A percentile compares a stretch with the other conserved stretches of the same genome.
Evolutionary conservation across 352 stramenopile species (phyloP).

Genomic region (Phytophthora constricta): DNA sequence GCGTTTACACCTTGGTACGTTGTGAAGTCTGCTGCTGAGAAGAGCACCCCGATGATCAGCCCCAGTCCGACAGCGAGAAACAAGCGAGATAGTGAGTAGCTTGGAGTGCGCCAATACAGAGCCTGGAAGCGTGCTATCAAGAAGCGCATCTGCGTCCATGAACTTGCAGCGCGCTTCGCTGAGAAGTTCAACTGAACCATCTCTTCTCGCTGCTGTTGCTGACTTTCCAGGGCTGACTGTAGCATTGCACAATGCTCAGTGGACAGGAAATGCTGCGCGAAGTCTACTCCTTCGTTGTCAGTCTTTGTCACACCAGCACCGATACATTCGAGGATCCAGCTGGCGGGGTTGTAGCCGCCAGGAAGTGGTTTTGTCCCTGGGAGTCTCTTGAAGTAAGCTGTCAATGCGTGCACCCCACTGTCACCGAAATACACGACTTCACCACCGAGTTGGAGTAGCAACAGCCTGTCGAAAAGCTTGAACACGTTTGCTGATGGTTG

Average conservation of each 20-base stretch:
- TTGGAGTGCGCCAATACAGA: constrained; percentile 83
- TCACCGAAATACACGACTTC: constrained; percentile 52
- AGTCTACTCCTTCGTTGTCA: constrained; percentile 40
- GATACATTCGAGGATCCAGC: constrained; percentile 89
- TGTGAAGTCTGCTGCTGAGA: constrained; percentile 26
- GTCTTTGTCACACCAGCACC: constrained; percentile 61
- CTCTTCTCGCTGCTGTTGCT: neutral
- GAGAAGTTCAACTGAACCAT: constrained; percentile 27
- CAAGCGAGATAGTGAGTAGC: constrained; percentile 80
- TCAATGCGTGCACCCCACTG: constrained; percentile 22
- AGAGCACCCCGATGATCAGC: constrained; percentile 26
- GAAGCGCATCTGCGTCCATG: constrained; percentile 35
- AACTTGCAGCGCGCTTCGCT: constrained; percentile 28
- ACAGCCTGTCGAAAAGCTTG: constrained; percentile 78
- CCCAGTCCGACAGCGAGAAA: constrained; percentile 17
- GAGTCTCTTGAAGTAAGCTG: constrained; percentile 44
- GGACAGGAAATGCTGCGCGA: constrained; percentile 33
- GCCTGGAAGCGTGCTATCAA: constrained; percentile 54
- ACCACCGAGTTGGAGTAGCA: constrained; percentile 64
- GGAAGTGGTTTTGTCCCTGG: constrained; percentile 44
- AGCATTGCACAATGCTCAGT: constrained; percentile 31
- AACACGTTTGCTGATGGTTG: constrained; percentile 71
- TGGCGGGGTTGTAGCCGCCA: constrained; percentile 84
- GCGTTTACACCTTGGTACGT: constrained; percentile 43
- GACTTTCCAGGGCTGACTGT: constrained; percentile 29